Conservation (phyloP, 495 filamentous ascomycete genomes). For the Eremomyces bilateralis region DNA sequence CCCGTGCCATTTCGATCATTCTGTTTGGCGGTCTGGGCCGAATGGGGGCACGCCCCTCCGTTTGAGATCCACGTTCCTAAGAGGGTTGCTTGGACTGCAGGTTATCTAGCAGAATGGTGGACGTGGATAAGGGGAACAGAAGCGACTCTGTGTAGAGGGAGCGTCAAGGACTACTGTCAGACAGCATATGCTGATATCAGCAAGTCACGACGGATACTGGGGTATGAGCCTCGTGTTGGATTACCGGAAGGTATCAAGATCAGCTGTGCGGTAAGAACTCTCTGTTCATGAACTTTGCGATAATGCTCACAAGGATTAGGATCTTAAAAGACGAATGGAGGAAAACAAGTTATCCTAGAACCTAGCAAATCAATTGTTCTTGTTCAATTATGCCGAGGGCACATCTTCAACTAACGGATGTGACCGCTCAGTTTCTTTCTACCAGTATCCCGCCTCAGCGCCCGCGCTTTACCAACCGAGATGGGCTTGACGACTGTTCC, state of each 20-base stretch:
- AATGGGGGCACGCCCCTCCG: slow-evolving; percentile 33
- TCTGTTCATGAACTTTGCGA: too few relatives aligned
- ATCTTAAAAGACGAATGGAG: too few relatives aligned
- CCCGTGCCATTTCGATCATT: slow-evolving; percentile 38
- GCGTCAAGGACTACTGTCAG: slow-evolving; percentile 32
- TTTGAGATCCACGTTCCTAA: slow-evolving; percentile 31
- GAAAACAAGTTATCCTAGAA: too few relatives aligned
- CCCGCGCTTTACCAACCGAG: too few relatives aligned
- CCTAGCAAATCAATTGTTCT: too few relatives aligned
- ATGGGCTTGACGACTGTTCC: too few relatives aligned
- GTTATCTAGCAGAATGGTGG: slow-evolving; percentile 25
- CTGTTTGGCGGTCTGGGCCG: slow-evolving; percentile 33
- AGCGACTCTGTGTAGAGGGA: slow-evolving; percentile 32
- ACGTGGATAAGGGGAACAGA: slow-evolving; percentile 29
- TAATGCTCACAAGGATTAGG: too few relatives aligned
- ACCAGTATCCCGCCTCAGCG: too few relatives aligned
- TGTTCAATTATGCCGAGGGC: too few relatives aligned
- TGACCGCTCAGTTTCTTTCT: too few relatives aligned
- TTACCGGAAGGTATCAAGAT: slow-evolving; percentile 27
- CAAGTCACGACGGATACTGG: slow-evolving; percentile 33
- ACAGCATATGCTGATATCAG: slow-evolving; percentile 32
- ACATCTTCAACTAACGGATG: too few relatives aligned
- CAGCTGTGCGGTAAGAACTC: slow-evolving; percentile 14
- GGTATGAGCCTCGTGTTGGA: slow-evolving; percentile 33
- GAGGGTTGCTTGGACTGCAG: slow-evolving; percentile 26